Conservation (phyloP, 2,329 filamentous ascomycete genomes). For the Elsinoe perseae region DNA sequence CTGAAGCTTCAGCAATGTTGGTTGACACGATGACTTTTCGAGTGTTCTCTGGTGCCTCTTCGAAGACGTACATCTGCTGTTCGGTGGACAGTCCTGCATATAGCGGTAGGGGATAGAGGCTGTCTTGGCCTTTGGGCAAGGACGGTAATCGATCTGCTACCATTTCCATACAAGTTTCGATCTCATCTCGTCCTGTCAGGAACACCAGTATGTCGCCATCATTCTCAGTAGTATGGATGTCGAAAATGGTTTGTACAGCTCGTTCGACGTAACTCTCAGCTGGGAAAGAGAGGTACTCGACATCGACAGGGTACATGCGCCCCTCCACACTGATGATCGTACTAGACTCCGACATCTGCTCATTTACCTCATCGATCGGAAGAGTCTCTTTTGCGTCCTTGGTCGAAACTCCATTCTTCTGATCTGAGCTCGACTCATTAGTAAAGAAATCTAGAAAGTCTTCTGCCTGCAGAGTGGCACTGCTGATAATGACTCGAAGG, state of each 20-base stretch:
- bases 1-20: conserved; percentile 92
- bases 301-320: conserved; percentile 79
- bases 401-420: conserved; percentile 22
- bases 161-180: conserved; percentile 71
- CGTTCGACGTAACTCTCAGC: conserved; percentile 80
- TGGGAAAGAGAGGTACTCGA: conserved; percentile 69
- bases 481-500: conserved; percentile 81
- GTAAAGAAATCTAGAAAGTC: conserved; percentile 74
- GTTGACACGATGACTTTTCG: conserved; percentile 90
- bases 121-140: conserved; percentile 51
- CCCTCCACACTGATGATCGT: conserved; percentile 79
- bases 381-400: conserved; percentile 30
- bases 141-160: conserved; percentile 64
- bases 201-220: conserved; percentile 88
- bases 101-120: conserved; percentile 65
- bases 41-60: conserved; percentile 69
- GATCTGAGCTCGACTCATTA: conserved; percentile 34
- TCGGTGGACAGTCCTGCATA: conserved; percentile 86
- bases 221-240: conserved; percentile 74
- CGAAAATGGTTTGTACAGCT: conserved; percentile 73
- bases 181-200: conserved; percentile 86
- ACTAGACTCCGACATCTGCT: conserved; percentile 34
- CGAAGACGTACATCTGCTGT: conserved; percentile 92
- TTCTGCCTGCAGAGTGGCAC: conserved; percentile 85
- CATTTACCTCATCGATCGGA: neutral